These are phyloP conservation scores for Ammopiptanthus mongolicus DNA, from an alignment of 306 rosid species.

Conservation along the genomic window DNA sequence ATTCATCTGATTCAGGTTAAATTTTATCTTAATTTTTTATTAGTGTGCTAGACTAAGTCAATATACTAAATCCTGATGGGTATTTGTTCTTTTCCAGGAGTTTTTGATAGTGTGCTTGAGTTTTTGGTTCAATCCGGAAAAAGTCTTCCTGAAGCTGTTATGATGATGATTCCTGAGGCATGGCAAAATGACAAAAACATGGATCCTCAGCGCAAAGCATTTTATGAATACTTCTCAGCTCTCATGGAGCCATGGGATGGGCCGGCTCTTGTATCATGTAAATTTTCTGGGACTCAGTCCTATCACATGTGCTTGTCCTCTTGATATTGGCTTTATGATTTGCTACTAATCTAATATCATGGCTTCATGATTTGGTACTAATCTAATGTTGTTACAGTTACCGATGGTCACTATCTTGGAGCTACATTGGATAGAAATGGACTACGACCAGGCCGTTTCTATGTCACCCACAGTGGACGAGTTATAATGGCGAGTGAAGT, in stretches of 20 bases:
- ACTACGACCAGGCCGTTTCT: constrained; percentile 93
- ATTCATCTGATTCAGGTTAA: constrained; percentile 93
- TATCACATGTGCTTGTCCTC: neutral
- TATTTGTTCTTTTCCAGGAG: constrained; percentile 47
- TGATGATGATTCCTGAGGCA: constrained; percentile 99
- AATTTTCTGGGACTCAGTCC: constrained; percentile 8
- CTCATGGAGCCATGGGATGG: constrained; percentile 99
- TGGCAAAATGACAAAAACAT: constrained; percentile 99
- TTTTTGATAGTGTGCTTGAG: constrained; percentile 93
- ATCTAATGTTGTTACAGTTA: constrained; percentile 47
- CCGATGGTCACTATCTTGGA: constrained; percentile 98
- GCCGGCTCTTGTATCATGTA: constrained; percentile 98
- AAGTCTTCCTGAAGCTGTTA: constrained; percentile 98
- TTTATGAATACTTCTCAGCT: constrained; percentile 88
- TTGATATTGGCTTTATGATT: neutral
- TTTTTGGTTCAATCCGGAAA: constrained; percentile 85
- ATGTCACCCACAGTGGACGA: constrained; percentile 90
- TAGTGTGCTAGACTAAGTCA: neutral
- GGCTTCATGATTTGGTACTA: too few species aligned
- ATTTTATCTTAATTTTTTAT: neutral
- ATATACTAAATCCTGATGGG: neutral
- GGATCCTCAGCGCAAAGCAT: constrained; percentile 70
- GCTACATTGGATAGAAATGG: constrained; percentile 98
- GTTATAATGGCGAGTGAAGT: constrained; percentile 99
- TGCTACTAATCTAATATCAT: neutral